A percentile compares a stretch with the other conserved stretches of the same genome.
phyloP scores from a whole-genome alignment of 2,329 filamentous ascomycete species.

The Penicillium concentricum region DNA sequence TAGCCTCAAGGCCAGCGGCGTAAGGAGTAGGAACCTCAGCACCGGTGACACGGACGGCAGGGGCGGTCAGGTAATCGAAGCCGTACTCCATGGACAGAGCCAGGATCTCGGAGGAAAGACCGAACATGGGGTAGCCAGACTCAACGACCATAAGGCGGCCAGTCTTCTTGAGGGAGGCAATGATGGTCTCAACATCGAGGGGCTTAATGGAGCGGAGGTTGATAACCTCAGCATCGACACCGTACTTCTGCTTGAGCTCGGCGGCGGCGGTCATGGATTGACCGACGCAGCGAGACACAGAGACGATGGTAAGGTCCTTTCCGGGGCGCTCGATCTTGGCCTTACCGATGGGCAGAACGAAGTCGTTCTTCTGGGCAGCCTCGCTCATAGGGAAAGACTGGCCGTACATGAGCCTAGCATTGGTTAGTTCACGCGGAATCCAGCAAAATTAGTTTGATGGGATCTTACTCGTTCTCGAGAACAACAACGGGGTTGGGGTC shows the following conservation, averaged over 20 bases:
- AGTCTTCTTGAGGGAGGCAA: constrained; percentile 99
- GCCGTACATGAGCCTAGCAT: constrained; percentile 72
- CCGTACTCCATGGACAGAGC: constrained; percentile 95
- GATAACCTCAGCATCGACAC: constrained; percentile 92
- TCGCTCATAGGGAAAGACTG: constrained; percentile 96
- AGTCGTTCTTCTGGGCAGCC: constrained; percentile 92
- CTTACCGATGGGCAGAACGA: constrained; percentile 96
- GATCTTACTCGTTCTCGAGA: constrained; percentile 73
- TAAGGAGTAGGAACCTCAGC: constrained; percentile 98
- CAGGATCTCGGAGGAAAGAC: constrained; percentile 88
- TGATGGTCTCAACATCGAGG: constrained; percentile 88
- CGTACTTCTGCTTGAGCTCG: constrained; percentile 92
- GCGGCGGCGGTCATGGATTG: constrained; percentile 87
- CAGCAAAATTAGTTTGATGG: background rate
- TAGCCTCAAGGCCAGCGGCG: constrained; percentile 85
- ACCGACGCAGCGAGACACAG: constrained; percentile 91
- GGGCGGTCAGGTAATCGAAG: constrained; percentile 95
- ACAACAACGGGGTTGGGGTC: constrained; percentile 96
- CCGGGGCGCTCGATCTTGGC: constrained; percentile 97
- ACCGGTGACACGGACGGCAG: constrained; percentile 85
- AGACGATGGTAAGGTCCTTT: constrained; percentile 94
- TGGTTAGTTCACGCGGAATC: background rate
- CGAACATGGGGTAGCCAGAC: constrained; percentile 94
- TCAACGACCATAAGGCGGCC: constrained; percentile 87
- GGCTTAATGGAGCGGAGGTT: constrained; percentile 98